phyloP scores from a whole-genome alignment of 768 basidiomycete genomes.

The Candolleomyces eurysporus region DNA sequence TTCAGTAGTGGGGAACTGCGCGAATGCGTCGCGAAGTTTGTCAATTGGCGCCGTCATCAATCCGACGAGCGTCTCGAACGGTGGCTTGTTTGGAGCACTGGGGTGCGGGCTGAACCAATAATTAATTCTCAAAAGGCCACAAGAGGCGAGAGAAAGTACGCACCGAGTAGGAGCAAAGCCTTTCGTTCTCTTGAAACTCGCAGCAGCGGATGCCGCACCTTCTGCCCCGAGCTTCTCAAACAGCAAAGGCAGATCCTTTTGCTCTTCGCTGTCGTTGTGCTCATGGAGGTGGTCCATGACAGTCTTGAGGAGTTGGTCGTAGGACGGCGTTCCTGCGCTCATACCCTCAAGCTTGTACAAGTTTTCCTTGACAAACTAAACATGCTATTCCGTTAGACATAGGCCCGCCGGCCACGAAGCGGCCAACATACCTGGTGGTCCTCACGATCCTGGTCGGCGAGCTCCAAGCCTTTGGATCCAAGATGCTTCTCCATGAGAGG shows the following conservation, averaged over 20 bases:
- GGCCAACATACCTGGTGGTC: conserved; percentile 40
- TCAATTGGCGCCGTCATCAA: conserved; percentile 57
- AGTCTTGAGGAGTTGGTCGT: conserved; percentile 38
- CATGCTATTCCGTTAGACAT: not conserved
- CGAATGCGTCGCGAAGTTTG: conserved; percentile 55
- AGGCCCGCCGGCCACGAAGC: not conserved
- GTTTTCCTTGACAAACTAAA: conserved; percentile 32
- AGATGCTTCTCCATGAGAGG: conserved; percentile 50
- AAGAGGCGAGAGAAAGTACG: conserved; percentile 10
- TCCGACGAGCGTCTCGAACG: conserved; percentile 57
- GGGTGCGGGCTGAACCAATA: conserved; percentile 6
- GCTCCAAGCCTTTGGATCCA: conserved; percentile 37
- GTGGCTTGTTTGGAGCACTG: conserved; percentile 51
- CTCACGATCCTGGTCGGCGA: conserved; percentile 43
- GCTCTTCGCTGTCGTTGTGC: conserved; percentile 60
- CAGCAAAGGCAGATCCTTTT: conserved; percentile 52
- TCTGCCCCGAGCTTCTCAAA: conserved; percentile 46
- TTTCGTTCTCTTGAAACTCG: conserved; percentile 53
- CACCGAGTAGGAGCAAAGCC: conserved; percentile 61
- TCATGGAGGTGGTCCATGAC: conserved; percentile 48
- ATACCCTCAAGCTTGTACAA: conserved; percentile 48
- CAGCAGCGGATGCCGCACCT: conserved; percentile 43
- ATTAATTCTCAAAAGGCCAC: not conserved
- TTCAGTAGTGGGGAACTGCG: not conserved
- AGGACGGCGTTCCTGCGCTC: conserved; percentile 39